These are phyloP conservation scores for Melaleuca alternifolia DNA, from an alignment of 345 rosid genomes.

Conservation along the genomic window DNA sequence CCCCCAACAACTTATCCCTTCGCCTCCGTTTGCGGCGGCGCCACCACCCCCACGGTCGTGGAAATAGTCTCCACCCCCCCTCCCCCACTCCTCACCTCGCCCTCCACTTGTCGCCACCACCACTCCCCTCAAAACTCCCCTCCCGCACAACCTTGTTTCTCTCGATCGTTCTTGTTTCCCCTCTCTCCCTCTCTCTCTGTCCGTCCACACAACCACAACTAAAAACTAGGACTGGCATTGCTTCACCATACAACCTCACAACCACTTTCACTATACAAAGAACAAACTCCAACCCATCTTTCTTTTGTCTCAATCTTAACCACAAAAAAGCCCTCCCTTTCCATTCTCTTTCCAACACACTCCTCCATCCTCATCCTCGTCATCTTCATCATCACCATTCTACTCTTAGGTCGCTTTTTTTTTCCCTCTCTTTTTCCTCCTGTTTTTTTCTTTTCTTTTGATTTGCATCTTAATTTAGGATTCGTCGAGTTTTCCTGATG, in stretches of 20 bases:
- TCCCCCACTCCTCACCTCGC: not conserved
- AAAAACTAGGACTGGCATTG: conserved; percentile 39
- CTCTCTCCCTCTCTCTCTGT: not conserved
- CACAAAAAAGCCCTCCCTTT: not conserved
- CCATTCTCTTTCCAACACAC: not conserved
- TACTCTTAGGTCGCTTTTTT: not conserved
- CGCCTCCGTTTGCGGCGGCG: conserved; percentile 34
- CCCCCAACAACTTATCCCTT: not conserved
- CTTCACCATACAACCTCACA: conserved; percentile 37
- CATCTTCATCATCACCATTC: not conserved
- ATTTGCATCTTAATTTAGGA: not conserved
- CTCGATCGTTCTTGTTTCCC: conserved; percentile 1
- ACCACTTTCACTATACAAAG: conserved; percentile 36
- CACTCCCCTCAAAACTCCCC: not conserved
- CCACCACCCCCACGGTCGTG: conserved; percentile 22
- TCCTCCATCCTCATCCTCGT: not conserved
- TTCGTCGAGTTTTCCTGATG: conserved; percentile 12
- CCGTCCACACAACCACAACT: conserved; percentile 29
- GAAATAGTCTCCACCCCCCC: conserved; percentile 39
- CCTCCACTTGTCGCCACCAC: conserved; percentile 49
- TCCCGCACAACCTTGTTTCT: not conserved
- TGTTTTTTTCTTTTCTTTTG: not conserved
- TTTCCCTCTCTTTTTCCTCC: not conserved
- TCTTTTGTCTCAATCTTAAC: conserved; percentile 1
- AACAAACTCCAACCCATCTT: conserved; percentile 14